Evolutionary conservation across 495 filamentous ascomycete species (phyloP), one percentile per base, ranked within the genome.

Genomic region (Daldinia loculata): DNA sequence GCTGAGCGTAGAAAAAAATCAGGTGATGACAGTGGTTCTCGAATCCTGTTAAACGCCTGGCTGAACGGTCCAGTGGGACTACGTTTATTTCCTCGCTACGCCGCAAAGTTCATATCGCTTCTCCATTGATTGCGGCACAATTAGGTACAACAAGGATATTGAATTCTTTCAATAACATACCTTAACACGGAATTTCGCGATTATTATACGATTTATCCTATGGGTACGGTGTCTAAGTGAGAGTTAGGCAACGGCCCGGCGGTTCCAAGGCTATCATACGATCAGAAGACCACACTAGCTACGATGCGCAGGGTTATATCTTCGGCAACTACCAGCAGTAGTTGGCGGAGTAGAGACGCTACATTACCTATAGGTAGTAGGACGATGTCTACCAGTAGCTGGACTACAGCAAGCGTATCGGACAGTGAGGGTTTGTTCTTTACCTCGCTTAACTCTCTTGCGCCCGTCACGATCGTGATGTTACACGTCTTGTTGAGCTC

Each of bases 401-500:
- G 70, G 70, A 59, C 70, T 32, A 63, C 61, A 15, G 30, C 15
- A n/a, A 66, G 57, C 30, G 9, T 43, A 14, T 29, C 56, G 4
- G 56, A 68, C 11, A 48, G 4, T 30, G 61, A 73, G 5, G 51
- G 57, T 26, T 55, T 73, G 15, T 69, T 69, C 61, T 73, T 73
- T 52, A 55, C 15, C 38, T 73, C 70, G 11, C 53, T 66, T 15
- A 66, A 75, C 14, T 17, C 69, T 0, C 66, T 75, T 34, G 74
- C 75, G 55, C 64, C 69, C 3, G 32, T 69, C 6, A 77, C 77
- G n/a, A 39, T 80, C 51, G 56, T 82, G 6, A 65, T 82, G 56
- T 22, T 82, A 60, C 80, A 82, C 57, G 67, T 74, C 27, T 56
- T 75, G 15, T 52, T 78, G 71, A 72, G 70, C 43, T 82, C 75